These are phyloP conservation scores for Vitis amurensis DNA, from an alignment of 164 flowering plant species.

Conservation along the genomic window DNA sequence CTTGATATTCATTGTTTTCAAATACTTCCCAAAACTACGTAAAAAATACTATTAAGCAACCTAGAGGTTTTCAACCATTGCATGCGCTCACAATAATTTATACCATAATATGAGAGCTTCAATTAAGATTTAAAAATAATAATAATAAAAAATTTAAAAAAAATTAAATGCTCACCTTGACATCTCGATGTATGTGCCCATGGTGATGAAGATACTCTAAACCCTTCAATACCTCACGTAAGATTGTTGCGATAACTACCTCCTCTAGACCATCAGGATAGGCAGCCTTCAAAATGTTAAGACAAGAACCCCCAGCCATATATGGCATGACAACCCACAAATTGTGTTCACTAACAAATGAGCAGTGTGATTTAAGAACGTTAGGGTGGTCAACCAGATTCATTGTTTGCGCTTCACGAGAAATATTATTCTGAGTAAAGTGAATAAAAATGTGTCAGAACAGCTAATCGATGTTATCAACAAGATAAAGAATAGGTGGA, in stretches of 20 bases:
- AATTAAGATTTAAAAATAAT: too few relatives aligned
- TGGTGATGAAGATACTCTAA: constrained; percentile 92
- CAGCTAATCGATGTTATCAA: too few relatives aligned
- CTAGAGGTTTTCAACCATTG: too few relatives aligned
- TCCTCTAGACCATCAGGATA: constrained; percentile 90
- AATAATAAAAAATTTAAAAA: background rate
- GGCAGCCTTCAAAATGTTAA: constrained; percentile 87
- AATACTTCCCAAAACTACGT: too few relatives aligned
- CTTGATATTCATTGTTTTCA: too few relatives aligned
- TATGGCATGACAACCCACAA: constrained; percentile 98
- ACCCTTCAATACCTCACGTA: constrained; percentile 83
- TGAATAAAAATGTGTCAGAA: background rate
- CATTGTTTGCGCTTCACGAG: constrained; percentile 93
- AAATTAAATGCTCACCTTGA: constrained; percentile 57
- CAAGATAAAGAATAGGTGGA: background rate
- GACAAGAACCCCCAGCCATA: constrained; percentile 95
- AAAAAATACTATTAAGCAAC: too few relatives aligned
- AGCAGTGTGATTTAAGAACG: constrained; percentile 87
- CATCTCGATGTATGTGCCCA: constrained; percentile 97
- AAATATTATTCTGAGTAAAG: constrained; percentile 55
- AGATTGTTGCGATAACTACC: constrained; percentile 82
- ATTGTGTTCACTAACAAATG: constrained; percentile 78
- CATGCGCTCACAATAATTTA: too few relatives aligned
- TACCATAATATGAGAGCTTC: too few relatives aligned
- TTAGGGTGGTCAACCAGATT: constrained; percentile 88